A percentile compares a stretch with the other conserved stretches of the same genome.
phyloP scores from a whole-genome alignment of 192 early-diverging fungal species.

The Backusella westeae region DNA sequence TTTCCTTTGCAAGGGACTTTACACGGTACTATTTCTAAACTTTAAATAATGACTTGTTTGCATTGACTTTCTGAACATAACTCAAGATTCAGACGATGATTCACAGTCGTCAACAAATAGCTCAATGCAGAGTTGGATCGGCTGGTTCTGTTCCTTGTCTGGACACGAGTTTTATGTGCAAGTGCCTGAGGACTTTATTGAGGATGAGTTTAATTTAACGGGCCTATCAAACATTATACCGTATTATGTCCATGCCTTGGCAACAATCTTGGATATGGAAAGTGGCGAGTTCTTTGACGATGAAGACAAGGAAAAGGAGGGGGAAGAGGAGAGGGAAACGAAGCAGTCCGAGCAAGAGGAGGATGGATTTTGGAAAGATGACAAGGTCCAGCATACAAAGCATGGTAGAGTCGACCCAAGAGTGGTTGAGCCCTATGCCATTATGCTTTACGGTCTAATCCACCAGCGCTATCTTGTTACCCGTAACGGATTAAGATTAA shows the following conservation, averaged over 20 bases:
- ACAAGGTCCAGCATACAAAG: neutral
- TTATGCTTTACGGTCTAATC: slow-evolving; percentile 91
- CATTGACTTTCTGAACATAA: neutral
- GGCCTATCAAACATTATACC: slow-evolving; percentile 79
- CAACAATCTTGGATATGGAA: slow-evolving; percentile 90
- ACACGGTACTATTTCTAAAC: slow-evolving; percentile 7
- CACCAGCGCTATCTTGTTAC: slow-evolving; percentile 92
- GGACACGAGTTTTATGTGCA: slow-evolving; percentile 79
- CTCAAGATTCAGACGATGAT: slow-evolving; percentile 15
- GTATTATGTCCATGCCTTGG: slow-evolving; percentile 85
- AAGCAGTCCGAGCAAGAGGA: slow-evolving; percentile 7
- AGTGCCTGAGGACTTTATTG: slow-evolving; percentile 79
- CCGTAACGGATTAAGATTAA: slow-evolving; percentile 76
- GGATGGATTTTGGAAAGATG: slow-evolving; percentile 31
- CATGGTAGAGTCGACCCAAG: slow-evolving; percentile 4
- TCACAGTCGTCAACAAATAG: slow-evolving; percentile 6
- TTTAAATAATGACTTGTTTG: neutral
- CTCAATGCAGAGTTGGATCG: slow-evolving; percentile 53
- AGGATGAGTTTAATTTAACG: slow-evolving; percentile 98
- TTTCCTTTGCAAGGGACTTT: neutral
- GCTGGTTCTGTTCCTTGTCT: slow-evolving; percentile 69
- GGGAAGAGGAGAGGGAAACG: neutral
- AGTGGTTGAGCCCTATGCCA: slow-evolving; percentile 75
- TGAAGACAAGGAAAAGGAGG: slow-evolving; percentile 1
- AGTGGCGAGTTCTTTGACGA: slow-evolving; percentile 21